These are phyloP conservation scores for Skeletonema menzelii DNA, from an alignment of 108 stramenopile genomes.

Conservation along the genomic window DNA sequence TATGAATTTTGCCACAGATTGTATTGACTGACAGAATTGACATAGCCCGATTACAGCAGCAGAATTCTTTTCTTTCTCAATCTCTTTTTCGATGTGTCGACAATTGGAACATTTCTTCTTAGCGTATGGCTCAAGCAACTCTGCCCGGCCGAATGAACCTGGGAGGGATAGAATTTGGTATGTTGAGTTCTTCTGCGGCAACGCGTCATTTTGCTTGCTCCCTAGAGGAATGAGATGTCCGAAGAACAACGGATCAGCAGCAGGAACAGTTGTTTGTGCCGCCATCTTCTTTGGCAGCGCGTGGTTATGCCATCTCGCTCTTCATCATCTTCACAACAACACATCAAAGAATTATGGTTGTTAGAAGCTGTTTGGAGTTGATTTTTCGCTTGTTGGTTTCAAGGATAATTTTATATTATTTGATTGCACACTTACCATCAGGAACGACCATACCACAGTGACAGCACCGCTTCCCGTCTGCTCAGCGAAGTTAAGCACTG, in stretches of 20 bases:
- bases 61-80: background rate
- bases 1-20: conserved; percentile 25
- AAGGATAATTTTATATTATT: too few species aligned
- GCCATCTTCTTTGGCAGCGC: background rate
- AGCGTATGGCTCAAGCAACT: background rate
- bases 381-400: too few species aligned
- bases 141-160: background rate
- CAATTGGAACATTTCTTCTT: background rate
- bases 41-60: background rate
- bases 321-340: too few species aligned
- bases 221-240: background rate
- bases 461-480: conserved; percentile 87
- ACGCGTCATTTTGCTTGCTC: background rate
- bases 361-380: too few species aligned
- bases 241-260: background rate
- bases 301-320: background rate
- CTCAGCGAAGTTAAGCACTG: conserved; percentile 87
- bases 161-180: background rate
- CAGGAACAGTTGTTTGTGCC: background rate
- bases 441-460: conserved; percentile 80
- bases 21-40: conserved; percentile 10
- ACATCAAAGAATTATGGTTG: too few species aligned
- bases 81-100: background rate
- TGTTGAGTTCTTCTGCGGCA: background rate
- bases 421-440: too few species aligned